Evolutionary conservation across 2,329 filamentous ascomycete genomes (phyloP).

Genomic region (Sclerotinia subarctica): DNA sequence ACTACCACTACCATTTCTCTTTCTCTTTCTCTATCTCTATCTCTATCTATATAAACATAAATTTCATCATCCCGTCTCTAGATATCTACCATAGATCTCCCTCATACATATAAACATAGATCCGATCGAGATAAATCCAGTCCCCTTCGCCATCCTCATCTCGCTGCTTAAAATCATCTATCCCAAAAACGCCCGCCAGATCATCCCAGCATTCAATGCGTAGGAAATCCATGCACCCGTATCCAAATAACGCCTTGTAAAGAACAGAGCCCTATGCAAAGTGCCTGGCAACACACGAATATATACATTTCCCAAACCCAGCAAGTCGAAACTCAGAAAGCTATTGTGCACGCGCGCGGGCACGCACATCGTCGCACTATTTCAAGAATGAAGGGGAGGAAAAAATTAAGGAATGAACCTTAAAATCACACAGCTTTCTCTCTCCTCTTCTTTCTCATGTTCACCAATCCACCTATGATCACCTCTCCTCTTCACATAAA

Average conservation of each 20-base stretch:
- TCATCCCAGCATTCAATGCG: background rate
- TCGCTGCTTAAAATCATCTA: background rate
- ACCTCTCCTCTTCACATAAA: slow-evolving; percentile 51
- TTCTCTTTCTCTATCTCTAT: too few species aligned
- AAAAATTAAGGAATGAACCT: slow-evolving; percentile 4
- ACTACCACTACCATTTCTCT: background rate
- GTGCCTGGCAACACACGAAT: background rate
- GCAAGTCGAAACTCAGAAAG: slow-evolving; percentile 1
- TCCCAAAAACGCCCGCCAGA: background rate
- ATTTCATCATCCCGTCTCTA: background rate
- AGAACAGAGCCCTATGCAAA: background rate
- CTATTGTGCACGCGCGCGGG: background rate
- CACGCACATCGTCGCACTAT: too few species aligned
- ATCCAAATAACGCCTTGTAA: background rate
- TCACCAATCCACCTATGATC: slow-evolving; percentile 50
- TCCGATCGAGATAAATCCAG: background rate
- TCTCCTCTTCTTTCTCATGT: slow-evolving; percentile 26
- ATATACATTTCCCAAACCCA: slow-evolving; percentile 1
- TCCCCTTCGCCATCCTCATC: background rate
- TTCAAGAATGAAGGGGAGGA: background rate
- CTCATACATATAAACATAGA: background rate
- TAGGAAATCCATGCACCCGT: background rate
- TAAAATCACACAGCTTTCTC: slow-evolving; percentile 34
- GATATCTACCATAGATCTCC: background rate
- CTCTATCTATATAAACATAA: too few species aligned